Percentiles rank a stretch among this genome's conserved stretches.
phyloP scores from a whole-genome alignment of 495 filamentous ascomycete species.

The Aeminium ludgeri region DNA sequence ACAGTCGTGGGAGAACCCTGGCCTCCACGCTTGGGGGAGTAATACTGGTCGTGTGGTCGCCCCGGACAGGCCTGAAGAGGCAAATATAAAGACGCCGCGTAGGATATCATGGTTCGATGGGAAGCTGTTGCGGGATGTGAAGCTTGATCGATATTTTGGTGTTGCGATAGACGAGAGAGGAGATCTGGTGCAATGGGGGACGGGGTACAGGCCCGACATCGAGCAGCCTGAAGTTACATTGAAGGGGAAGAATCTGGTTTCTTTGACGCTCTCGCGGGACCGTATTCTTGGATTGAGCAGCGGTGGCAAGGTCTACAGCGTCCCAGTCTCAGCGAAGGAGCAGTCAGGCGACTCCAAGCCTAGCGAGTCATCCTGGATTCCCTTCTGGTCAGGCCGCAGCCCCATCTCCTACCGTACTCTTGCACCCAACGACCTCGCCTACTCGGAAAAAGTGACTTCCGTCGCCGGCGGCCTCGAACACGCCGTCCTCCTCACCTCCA shows the following conservation, averaged over 20 bases:
- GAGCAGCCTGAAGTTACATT: slow-evolving; percentile 52
- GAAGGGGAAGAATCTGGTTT: slow-evolving; percentile 60
- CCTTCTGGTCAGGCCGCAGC: slow-evolving; percentile 47
- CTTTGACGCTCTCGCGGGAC: slow-evolving; percentile 58
- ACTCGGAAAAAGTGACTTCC: slow-evolving; percentile 56
- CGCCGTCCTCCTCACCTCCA: slow-evolving; percentile 66
- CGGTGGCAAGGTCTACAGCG: slow-evolving; percentile 67
- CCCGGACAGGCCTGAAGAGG: slow-evolving; percentile 56
- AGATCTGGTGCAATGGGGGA: slow-evolving; percentile 84
- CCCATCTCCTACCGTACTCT: slow-evolving; percentile 53
- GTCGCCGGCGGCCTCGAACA: slow-evolving; percentile 71
- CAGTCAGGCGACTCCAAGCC: slow-evolving; percentile 47
- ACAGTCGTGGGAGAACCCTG: slow-evolving; percentile 74
- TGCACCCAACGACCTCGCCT: slow-evolving; percentile 45
- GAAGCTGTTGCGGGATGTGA: slow-evolving; percentile 71
- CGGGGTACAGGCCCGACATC: slow-evolving; percentile 44
- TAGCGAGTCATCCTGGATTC: slow-evolving; percentile 52
- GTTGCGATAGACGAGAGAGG: slow-evolving; percentile 78
- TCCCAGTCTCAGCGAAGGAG: slow-evolving; percentile 59
- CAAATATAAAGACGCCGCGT: slow-evolving; percentile 58
- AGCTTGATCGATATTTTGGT: slow-evolving; percentile 67
- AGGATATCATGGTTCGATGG: slow-evolving; percentile 71
- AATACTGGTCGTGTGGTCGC: slow-evolving; percentile 75
- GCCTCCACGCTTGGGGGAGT: slow-evolving; percentile 83
- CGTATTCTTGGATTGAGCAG: slow-evolving; percentile 66